Evolutionary conservation across 2,329 filamentous ascomycete genomes (phyloP).

Genomic region (Plenodomus tracheiphilus): DNA sequence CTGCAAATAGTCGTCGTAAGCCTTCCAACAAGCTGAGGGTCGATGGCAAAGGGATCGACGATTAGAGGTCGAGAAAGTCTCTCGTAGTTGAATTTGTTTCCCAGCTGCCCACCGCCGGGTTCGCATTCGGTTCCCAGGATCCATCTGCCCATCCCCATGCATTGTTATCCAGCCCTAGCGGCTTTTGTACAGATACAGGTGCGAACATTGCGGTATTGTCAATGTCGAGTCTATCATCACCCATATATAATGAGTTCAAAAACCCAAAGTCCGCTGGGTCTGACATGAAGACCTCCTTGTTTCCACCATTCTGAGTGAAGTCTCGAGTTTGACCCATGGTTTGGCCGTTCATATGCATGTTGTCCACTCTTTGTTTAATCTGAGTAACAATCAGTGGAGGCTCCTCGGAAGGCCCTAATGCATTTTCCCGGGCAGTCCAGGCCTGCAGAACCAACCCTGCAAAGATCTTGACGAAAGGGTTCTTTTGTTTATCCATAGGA

Average conservation of each 20-base stretch:
- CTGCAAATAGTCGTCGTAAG: conserved; percentile 6
- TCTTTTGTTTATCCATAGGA: conserved; percentile 16
- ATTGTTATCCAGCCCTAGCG: too few relatives aligned
- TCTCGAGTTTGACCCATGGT: neutral
- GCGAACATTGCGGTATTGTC: too few relatives aligned
- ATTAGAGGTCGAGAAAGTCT: too few relatives aligned
- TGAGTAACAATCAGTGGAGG: conserved; percentile 11
- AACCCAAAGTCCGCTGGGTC: conserved; percentile 1
- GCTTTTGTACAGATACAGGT: too few relatives aligned
- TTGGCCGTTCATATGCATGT: neutral
- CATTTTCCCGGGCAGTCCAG: conserved; percentile 20
- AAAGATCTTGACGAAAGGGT: conserved; percentile 48
- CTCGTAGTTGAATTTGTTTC: too few relatives aligned
- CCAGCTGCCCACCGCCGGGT: neutral
- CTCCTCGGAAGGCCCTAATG: neutral
- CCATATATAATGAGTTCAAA: neutral
- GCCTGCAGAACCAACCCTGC: conserved; percentile 62
- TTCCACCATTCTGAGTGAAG: neutral
- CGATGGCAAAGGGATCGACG: too few relatives aligned
- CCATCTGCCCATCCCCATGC: too few relatives aligned
- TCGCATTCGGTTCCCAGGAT: too few relatives aligned
- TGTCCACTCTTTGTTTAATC: conserved; percentile 4
- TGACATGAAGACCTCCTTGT: neutral
- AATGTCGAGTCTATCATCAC: too few relatives aligned
- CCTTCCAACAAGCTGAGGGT: conserved; percentile 2